Conservation (phyloP, 176 grass and related monocot species). For the Tillandsia fasciculata region DNA sequence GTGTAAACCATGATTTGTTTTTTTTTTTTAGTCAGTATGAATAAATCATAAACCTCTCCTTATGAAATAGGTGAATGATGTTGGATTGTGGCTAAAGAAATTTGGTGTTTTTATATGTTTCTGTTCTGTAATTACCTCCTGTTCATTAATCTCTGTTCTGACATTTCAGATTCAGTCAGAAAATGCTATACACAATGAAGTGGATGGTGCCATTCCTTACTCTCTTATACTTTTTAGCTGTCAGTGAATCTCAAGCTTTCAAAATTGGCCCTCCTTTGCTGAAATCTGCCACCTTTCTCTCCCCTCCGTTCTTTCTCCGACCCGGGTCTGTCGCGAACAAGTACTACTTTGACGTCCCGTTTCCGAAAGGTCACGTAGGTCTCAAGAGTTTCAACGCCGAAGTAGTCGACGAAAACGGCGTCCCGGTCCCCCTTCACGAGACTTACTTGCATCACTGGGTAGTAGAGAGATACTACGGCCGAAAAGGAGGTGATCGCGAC, state of each 20-base stretch:
- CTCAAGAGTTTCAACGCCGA: constrained; percentile 78
- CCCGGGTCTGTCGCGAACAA: constrained; percentile 74
- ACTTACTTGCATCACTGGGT: constrained; percentile 91
- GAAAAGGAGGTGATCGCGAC: background rate
- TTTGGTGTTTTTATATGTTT: background rate
- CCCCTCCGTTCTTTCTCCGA: constrained; percentile 38
- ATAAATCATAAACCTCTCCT: background rate
- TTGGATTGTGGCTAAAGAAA: background rate
- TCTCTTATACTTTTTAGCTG: constrained; percentile 6
- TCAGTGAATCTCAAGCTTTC: background rate
- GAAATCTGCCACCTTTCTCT: constrained; percentile 51
- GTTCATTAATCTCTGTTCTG: background rate
- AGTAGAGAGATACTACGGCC: constrained; percentile 33
- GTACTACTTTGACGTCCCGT: constrained; percentile 29
- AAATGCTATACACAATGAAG: constrained; percentile 8
- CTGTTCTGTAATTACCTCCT: background rate
- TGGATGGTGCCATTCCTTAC: background rate
- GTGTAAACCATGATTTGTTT: no score
- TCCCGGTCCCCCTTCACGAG: constrained; percentile 61
- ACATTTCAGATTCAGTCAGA: constrained; percentile 8
- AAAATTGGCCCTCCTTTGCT: background rate
- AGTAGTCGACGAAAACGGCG: constrained; percentile 53
- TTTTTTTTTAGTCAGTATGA: no score
- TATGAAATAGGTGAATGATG: background rate
- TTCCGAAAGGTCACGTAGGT: constrained; percentile 64